phyloP scores from a whole-genome alignment of 148 eudicot genomes.

The Nyssa sinensis region DNA sequence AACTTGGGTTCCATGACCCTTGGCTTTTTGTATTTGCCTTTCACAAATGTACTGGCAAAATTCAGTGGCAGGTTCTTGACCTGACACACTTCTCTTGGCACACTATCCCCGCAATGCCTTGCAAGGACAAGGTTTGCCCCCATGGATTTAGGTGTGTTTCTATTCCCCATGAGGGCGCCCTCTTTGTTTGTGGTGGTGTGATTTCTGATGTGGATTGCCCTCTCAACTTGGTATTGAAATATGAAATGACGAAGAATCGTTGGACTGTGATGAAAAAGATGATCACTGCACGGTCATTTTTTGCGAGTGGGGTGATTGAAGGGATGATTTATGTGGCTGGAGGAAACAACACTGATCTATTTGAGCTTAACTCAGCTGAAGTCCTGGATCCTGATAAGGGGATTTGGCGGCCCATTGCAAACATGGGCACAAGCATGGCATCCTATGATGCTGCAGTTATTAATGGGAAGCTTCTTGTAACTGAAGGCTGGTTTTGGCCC shows the following conservation, averaged over 20 bases:
- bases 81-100: slow-evolving; percentile 72
- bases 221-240: slow-evolving; percentile 74
- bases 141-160: slow-evolving; percentile 78
- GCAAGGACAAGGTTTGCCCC: slow-evolving; percentile 70
- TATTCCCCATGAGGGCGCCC: slow-evolving; percentile 56
- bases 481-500: slow-evolving; percentile 99
- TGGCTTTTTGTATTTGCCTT: slow-evolving; percentile 77
- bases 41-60: slow-evolving; percentile 75
- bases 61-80: slow-evolving; percentile 79
- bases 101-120: slow-evolving; percentile 81
- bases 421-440: slow-evolving; percentile 80
- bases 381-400: slow-evolving; percentile 67
- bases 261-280: slow-evolving; percentile 91
- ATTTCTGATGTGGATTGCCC: slow-evolving; percentile 80
- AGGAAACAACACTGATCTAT: slow-evolving; percentile 70
- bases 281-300: slow-evolving; percentile 78
- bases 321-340: slow-evolving; percentile 91
- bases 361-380: slow-evolving; percentile 89
- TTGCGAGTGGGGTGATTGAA: slow-evolving; percentile 77
- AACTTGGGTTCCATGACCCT: slow-evolving; percentile 67
- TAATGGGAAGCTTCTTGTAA: slow-evolving; percentile 78
- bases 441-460: slow-evolving; percentile 86
- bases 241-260: slow-evolving; percentile 63
- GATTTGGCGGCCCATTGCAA: slow-evolving; percentile 58
- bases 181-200: slow-evolving; percentile 85